Conservation (phyloP, 2,329 filamentous ascomycete species). For the Trichoderma sp. region DNA sequence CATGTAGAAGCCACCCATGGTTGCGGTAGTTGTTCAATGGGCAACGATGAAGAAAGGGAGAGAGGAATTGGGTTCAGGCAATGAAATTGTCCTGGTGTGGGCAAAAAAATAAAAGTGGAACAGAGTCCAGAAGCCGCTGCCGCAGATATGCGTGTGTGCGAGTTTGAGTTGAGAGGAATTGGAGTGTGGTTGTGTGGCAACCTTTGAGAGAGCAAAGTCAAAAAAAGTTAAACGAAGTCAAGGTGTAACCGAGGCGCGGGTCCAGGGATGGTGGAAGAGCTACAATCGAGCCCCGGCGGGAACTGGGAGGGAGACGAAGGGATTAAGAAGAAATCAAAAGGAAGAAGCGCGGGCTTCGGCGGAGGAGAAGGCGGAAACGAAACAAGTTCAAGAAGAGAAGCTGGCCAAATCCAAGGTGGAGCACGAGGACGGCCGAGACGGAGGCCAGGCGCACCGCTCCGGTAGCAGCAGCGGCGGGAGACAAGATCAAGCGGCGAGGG, state of each 20-base stretch:
- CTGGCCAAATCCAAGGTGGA: conserved; percentile 16
- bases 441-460: conserved; percentile 18
- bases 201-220: background rate
- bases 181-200: conserved; percentile 11
- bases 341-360: conserved; percentile 5
- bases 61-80: conserved; percentile 7
- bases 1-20: conserved; percentile 66
- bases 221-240: background rate
- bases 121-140: conserved; percentile 16
- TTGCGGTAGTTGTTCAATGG: conserved; percentile 27
- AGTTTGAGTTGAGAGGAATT: conserved; percentile 7
- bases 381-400: conserved; percentile 18
- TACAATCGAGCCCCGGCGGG: conserved; percentile 57
- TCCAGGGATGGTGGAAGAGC: conserved; percentile 29
- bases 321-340: conserved; percentile 21
- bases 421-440: conserved; percentile 18
- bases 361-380: conserved; percentile 16
- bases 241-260: conserved; percentile 6
- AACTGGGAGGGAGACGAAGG: conserved; percentile 31
- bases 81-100: conserved; percentile 13
- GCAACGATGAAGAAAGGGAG: background rate
- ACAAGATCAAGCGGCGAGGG: conserved; percentile 14
- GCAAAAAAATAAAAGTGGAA: conserved; percentile 25
- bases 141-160: conserved; percentile 10
- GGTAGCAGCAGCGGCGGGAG: conserved; percentile 14